These are phyloP conservation scores for Xylaria longipes DNA, from an alignment of 495 filamentous ascomycete genomes.

Conservation along the genomic window DNA sequence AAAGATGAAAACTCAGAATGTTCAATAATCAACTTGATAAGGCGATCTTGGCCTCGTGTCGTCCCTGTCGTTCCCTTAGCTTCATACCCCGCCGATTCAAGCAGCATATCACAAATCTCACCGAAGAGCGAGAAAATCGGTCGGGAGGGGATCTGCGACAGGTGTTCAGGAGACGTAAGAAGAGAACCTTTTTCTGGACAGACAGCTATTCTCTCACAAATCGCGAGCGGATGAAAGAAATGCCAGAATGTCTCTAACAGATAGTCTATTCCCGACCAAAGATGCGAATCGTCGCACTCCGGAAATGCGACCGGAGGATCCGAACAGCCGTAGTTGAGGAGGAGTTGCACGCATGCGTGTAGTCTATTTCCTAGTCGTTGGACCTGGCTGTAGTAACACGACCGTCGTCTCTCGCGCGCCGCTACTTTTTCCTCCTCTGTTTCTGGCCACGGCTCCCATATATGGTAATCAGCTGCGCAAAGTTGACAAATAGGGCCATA, in stretches of 20 bases:
- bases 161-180: not conserved
- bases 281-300: not conserved
- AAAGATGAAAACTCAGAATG: conserved; percentile 16
- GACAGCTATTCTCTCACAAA: not conserved
- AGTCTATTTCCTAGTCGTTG: not conserved
- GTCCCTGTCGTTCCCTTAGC: not conserved
- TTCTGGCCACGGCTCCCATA: not conserved
- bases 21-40: not conserved
- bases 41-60: not conserved
- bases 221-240: conserved; percentile 4
- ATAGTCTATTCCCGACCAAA: not conserved
- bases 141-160: not conserved
- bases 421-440: conserved; percentile 5
- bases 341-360: not conserved
- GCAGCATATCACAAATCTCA: conserved; percentile 13
- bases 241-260: conserved; percentile 11
- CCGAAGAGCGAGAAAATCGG: not conserved
- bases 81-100: conserved; percentile 1
- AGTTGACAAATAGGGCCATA: not conserved
- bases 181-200: not conserved
- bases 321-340: conserved; percentile 6
- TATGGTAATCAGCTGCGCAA: not conserved
- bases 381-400: conserved; percentile 13
- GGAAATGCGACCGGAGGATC: not conserved
- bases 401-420: conserved; percentile 1